A percentile compares a stretch with the other conserved stretches of the same genome.
Conservation (phyloP, 495 filamentous ascomycete species). For the Penicillium cinerascens region DNA sequence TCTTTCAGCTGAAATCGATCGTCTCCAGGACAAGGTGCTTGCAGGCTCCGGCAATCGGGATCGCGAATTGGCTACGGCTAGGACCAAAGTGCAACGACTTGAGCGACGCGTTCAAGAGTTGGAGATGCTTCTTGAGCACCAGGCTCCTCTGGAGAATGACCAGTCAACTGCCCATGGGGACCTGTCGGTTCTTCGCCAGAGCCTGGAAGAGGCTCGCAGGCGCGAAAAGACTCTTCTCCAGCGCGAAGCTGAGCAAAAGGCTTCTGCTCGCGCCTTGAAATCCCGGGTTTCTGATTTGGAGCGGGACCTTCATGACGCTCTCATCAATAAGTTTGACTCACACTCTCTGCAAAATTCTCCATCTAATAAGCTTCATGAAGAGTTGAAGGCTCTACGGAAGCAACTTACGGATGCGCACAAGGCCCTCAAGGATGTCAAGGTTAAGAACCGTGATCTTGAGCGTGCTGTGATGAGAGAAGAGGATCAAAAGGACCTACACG, state of each 20-base stretch:
- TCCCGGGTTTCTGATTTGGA: constrained; percentile 55
- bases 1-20: constrained; percentile 55
- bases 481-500: constrained; percentile 64
- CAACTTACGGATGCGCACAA: constrained; percentile 62
- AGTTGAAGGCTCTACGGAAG: constrained; percentile 58
- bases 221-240: constrained; percentile 61
- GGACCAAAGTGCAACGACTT: constrained; percentile 55
- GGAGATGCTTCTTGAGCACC: constrained; percentile 50
- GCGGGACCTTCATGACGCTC: constrained; percentile 50
- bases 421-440: constrained; percentile 54
- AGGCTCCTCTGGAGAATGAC: constrained; percentile 31
- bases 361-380: constrained; percentile 53
- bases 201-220: constrained; percentile 58
- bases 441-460: constrained; percentile 47
- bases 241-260: constrained; percentile 59
- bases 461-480: constrained; percentile 48
- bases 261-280: constrained; percentile 50
- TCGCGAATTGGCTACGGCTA: constrained; percentile 47
- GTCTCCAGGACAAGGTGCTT: constrained; percentile 48
- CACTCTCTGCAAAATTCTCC: constrained; percentile 50
- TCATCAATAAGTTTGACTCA: constrained; percentile 48
- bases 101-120: constrained; percentile 57
- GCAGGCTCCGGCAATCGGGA: constrained; percentile 43
- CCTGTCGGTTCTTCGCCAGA: constrained; percentile 54
- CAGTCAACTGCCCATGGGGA: constrained; percentile 50